Base-by-base conservation (phyloP, 495 filamentous ascomycete species). In the Evernia prunastri region DNA sequence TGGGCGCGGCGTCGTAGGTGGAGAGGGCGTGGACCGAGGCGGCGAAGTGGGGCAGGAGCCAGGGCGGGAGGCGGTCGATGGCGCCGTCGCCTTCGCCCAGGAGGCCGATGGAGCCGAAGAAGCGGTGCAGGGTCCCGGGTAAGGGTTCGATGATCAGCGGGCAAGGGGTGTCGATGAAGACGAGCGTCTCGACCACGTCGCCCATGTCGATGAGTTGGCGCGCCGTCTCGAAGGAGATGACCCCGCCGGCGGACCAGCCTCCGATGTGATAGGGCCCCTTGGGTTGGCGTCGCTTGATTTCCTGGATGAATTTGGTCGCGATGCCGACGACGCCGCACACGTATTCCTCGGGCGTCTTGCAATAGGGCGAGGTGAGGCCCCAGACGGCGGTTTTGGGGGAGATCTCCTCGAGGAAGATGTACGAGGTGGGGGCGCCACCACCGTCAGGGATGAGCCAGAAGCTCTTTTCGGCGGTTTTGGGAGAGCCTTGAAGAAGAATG, bases 231-330 rank as follows among this genome's bases (percentile, higher is more conserved):
- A 90, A 96, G 31, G 91, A 91, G 67, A 92, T 87, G 40, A 94
- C 89, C 49, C 92, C 92, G 58, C 92, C 92, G 12, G 91, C 91
- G 27, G 87, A 91, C 92, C 92, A 96, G 20, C 82, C 87, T 59
- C 85, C 85, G 45, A 88, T 74, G 69, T 82, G 78, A 73, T 88
- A 88, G 7, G 85, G 85, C 2, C 91, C 91, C 53, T 85, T 81
- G 0, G 92, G 84, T 76, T 91, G 80, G 39, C 89, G 85, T 64
- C 89, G 84, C 13, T 84, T 86, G 63, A 89, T 87, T 68, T 88
- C 80, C 31, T 82, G 80, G 17, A 87, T 75, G 66, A 85, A 87
- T n/a, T 81, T 76, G 23, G 78, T 76, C 27, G 83, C 83, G 37
- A 84, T 73, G 70, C 79, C 76, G 39, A 86, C 79, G 43, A 89